These are phyloP conservation scores for Viridothelium virens DNA, from an alignment of 495 filamentous ascomycete species.

Conservation along the genomic window DNA sequence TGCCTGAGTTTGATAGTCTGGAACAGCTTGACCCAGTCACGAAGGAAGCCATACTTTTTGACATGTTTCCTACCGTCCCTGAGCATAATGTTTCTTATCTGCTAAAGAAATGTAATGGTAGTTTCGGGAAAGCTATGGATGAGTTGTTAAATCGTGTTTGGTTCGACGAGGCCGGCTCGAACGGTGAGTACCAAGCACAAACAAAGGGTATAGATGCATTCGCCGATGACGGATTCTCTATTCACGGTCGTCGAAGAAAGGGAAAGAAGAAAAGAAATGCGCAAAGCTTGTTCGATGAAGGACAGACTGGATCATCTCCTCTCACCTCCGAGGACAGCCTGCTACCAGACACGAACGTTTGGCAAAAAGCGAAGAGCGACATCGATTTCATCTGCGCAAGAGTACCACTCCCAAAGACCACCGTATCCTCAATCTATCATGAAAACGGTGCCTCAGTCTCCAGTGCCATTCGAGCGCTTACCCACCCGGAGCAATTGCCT, in stretches of 20 bases:
- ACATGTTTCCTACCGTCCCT: slow-evolving; percentile 64
- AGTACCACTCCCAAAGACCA: slow-evolving; percentile 42
- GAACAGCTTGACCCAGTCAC: slow-evolving; percentile 43
- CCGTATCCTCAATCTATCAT: slow-evolving; percentile 56
- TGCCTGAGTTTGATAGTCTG: slow-evolving; percentile 18
- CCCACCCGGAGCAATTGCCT: slow-evolving; percentile 29
- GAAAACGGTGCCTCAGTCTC: slow-evolving; percentile 50
- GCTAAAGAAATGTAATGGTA: slow-evolving; percentile 55
- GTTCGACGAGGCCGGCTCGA: slow-evolving; percentile 50
- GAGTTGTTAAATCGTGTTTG: slow-evolving; percentile 68
- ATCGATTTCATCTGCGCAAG: slow-evolving; percentile 52
- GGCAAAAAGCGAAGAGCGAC: slow-evolving; percentile 49
- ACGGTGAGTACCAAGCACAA: slow-evolving; percentile 33
- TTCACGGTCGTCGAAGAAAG: slow-evolving; percentile 41
- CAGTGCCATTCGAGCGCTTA: slow-evolving; percentile 47
- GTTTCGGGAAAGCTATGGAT: slow-evolving; percentile 66
- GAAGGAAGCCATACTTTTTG: slow-evolving; percentile 45
- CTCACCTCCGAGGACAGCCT: neutral
- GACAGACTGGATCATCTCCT: slow-evolving; percentile 11
- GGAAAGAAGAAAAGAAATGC: slow-evolving; percentile 38
- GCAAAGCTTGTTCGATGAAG: slow-evolving; percentile 13
- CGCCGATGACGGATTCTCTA: slow-evolving; percentile 39
- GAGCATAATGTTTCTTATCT: slow-evolving; percentile 54
- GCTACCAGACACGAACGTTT: slow-evolving; percentile 28
- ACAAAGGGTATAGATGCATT: slow-evolving; percentile 79